These are phyloP conservation scores for Botrytis byssoidea DNA, from an alignment of 2,329 filamentous ascomycete species.

Conservation along the genomic window DNA sequence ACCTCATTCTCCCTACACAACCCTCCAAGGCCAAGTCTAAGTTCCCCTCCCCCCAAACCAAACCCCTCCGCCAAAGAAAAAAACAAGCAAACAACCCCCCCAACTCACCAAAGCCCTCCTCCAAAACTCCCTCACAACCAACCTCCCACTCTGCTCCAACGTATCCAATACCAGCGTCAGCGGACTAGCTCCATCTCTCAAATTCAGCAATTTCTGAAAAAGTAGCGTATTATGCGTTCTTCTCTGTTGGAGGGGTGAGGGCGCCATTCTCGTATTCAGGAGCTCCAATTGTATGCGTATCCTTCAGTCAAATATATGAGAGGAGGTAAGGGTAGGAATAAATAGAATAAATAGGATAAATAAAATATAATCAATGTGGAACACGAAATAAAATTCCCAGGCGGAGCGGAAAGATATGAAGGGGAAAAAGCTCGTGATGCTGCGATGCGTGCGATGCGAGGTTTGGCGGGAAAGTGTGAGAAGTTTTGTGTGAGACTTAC, in stretches of 20 bases:
- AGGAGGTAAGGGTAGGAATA: too few relatives aligned
- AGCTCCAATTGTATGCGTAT: too few relatives aligned
- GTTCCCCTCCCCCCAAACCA: too few relatives aligned
- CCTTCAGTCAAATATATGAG: background rate
- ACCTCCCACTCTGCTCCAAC: slow-evolving; percentile 74
- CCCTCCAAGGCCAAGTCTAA: background rate
- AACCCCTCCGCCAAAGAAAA: background rate
- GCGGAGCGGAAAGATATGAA: background rate
- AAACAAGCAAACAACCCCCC: background rate
- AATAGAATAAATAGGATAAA: too few relatives aligned
- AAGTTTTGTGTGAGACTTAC: background rate
- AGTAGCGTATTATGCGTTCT: slow-evolving; percentile 82
- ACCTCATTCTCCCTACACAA: background rate
- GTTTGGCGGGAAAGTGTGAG: background rate
- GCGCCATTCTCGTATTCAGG: slow-evolving; percentile 48
- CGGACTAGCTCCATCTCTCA: slow-evolving; percentile 77
- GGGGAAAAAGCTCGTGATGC: background rate
- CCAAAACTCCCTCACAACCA: slow-evolving; percentile 71
- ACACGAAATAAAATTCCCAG: too few relatives aligned
- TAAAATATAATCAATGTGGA: too few relatives aligned
- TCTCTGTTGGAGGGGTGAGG: slow-evolving; percentile 61
- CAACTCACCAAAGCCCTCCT: slow-evolving; percentile 65
- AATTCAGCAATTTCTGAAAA: slow-evolving; percentile 76
- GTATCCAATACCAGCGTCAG: slow-evolving; percentile 84
- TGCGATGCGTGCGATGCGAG: too few relatives aligned